These are phyloP conservation scores for Volvox africanus DNA, from an alignment of 139 green algal genomes.

Conservation along the genomic window DNA sequence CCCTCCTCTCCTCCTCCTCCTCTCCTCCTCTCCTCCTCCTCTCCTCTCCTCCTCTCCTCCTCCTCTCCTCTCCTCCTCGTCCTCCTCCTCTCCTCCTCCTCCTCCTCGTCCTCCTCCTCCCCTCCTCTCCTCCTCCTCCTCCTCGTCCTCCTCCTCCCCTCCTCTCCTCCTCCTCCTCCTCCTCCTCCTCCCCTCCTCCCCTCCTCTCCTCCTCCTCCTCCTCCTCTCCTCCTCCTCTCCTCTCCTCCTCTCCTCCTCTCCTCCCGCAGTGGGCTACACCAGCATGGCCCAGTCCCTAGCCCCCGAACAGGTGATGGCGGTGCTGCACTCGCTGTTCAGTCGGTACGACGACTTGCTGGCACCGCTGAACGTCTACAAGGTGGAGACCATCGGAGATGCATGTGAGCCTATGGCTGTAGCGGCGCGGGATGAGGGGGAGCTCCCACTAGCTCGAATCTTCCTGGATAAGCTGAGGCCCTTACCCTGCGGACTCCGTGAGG, in stretches of 20 bases:
- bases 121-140: too few species aligned
- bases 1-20: too few species aligned
- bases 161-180: too few species aligned
- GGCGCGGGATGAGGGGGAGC: too few species aligned
- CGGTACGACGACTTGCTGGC: conserved; percentile 50
- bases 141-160: too few species aligned
- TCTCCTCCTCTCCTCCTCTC: background rate
- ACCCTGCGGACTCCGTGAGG: too few species aligned
- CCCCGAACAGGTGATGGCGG: conserved; percentile 47
- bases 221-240: background rate
- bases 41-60: background rate
- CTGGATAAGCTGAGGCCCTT: too few species aligned
- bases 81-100: background rate
- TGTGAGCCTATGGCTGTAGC: conserved; percentile 1
- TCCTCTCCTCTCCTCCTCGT: background rate
- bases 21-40: background rate
- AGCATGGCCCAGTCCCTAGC: conserved; percentile 7
- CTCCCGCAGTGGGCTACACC: conserved; percentile 30
- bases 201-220: too few species aligned
- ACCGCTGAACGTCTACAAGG: conserved; percentile 47
- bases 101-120: too few species aligned
- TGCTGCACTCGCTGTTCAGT: conserved; percentile 57
- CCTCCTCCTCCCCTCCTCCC: too few species aligned
- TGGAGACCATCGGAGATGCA: conserved; percentile 55
- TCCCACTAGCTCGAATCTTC: too few species aligned